Base-by-base conservation (phyloP, 2,329 filamentous ascomycete species). In the Akanthomyces uredinophilus region DNA sequence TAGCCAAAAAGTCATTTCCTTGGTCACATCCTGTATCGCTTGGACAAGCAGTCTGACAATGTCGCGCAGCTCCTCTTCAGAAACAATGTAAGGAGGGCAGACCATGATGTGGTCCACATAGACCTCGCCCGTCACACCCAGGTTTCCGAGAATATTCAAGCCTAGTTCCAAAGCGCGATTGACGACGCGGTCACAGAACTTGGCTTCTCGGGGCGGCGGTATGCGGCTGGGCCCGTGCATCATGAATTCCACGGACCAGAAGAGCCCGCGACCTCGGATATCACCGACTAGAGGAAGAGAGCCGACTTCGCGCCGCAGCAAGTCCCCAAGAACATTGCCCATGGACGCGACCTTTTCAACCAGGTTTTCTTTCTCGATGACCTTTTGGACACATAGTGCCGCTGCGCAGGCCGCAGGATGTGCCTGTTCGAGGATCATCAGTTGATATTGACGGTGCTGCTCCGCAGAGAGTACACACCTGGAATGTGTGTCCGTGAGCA, bases 281-380 rank as follows among this genome's bases (percentile, higher is more conserved):
- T 72, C 64, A 18, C 71, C 71, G 6, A 73, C 70, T 29, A 70
- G 39, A 11, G 66, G 68, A 44, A 70, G 67, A 4, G 63, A 59
- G 18, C 63, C 67, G 4, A 73, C 60, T 18, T 67, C 20, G 24
- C 63, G 22, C 16, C 66, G 64, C 37, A 73, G 59, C 6, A 67
- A 63, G 7, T 57, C 37, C 10, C 63, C 64, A 1, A 69, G 53
- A 10, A 59, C 39, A 14, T 47, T 41, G 2, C 68, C 67, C 10
- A 41, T 62, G 11, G 64, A 41, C 5, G 49, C 52, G 4, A 69
- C 67, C 11, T 66, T 66, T 10, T 57, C 62, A 1, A 69, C 54
- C 0, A 69, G 60, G 20, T 66, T 65, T 8, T 68, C 67, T 14
- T 67, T 64, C 37, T 64, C 32, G 27, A 91, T 80, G 29, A 87